Conservation (phyloP, 495 filamentous ascomycete genomes). For the Penicillium nucicola region DNA sequence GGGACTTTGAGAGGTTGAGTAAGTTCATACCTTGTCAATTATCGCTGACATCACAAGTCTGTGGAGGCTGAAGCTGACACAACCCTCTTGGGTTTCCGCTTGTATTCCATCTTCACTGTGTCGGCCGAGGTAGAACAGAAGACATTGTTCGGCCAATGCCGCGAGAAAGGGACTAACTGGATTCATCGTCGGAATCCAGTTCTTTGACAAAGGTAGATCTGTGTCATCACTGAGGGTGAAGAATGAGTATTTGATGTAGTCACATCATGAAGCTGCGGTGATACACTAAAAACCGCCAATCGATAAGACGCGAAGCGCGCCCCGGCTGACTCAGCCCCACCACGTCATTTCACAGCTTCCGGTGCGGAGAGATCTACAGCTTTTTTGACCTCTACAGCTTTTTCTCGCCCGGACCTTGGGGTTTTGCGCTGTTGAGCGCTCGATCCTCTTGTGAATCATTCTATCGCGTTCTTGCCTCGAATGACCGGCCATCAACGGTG, state of each 20-base stretch:
- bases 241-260: background rate
- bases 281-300: constrained; percentile 12
- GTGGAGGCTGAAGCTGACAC: constrained; percentile 27
- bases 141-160: constrained; percentile 24
- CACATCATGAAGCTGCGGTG: background rate
- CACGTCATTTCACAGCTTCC: constrained; percentile 38
- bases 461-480: background rate
- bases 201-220: background rate
- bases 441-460: background rate
- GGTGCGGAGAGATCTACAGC: constrained; percentile 17
- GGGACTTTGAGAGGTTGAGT: background rate
- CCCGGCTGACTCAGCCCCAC: constrained; percentile 17
- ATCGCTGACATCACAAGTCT: constrained; percentile 10
- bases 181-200: constrained; percentile 24
- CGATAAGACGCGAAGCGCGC: constrained; percentile 18
- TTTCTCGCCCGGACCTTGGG: background rate
- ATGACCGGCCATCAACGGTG: constrained; percentile 8
- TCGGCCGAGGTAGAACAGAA: constrained; percentile 20
- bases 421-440: background rate
- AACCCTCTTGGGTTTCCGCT: constrained; percentile 39
- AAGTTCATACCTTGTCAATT: constrained; percentile 21
- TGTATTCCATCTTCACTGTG: constrained; percentile 10
- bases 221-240: background rate
- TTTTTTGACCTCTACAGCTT: background rate
- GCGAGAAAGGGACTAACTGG: constrained; percentile 30